phyloP scores from a whole-genome alignment of 2,329 filamentous ascomycete genomes.

The Cercospora sp. region DNA sequence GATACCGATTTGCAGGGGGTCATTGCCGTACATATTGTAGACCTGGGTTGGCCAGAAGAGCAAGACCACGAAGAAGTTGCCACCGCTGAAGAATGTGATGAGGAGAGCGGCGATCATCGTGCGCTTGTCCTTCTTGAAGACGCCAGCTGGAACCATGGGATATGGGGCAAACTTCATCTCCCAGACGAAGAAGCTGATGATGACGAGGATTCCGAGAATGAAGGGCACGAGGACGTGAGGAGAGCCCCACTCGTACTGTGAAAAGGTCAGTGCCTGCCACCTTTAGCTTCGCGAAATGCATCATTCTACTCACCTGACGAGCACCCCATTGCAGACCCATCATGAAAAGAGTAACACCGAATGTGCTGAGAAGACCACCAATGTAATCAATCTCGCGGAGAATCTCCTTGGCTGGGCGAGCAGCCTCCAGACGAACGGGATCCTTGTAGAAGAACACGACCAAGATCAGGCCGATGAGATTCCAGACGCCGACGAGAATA shows the following conservation, averaged over 20 bases:
- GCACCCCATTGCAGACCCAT: slow-evolving; percentile 44
- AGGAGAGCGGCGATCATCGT: slow-evolving; percentile 41
- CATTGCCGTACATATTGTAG: slow-evolving; percentile 63
- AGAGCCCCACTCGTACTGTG: slow-evolving; percentile 37
- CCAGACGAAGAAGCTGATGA: slow-evolving; percentile 40
- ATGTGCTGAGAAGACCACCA: slow-evolving; percentile 54
- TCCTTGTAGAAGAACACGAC: slow-evolving; percentile 57
- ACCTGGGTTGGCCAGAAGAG: slow-evolving; percentile 66
- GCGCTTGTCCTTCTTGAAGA: slow-evolving; percentile 39
- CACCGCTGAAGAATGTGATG: slow-evolving; percentile 45
- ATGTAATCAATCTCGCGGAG: slow-evolving; percentile 54
- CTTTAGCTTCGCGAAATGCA: background rate
- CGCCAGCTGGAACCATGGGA: slow-evolving; percentile 40
- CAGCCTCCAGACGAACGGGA: slow-evolving; percentile 47
- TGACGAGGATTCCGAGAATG: slow-evolving; percentile 36
- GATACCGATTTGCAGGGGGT: slow-evolving; percentile 64
- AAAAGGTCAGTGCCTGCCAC: slow-evolving; percentile 4
- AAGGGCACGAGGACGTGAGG: slow-evolving; percentile 40
- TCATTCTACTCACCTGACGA: slow-evolving; percentile 21
- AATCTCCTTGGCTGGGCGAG: slow-evolving; percentile 45
- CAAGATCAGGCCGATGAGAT: slow-evolving; percentile 54
- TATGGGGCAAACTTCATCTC: slow-evolving; percentile 36
- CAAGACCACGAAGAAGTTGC: slow-evolving; percentile 45
- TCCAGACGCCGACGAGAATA: slow-evolving; percentile 55
- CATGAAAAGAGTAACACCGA: slow-evolving; percentile 55